Evolutionary conservation across 768 basidiomycete genomes (phyloP).

Genomic region (Calocera cornea): DNA sequence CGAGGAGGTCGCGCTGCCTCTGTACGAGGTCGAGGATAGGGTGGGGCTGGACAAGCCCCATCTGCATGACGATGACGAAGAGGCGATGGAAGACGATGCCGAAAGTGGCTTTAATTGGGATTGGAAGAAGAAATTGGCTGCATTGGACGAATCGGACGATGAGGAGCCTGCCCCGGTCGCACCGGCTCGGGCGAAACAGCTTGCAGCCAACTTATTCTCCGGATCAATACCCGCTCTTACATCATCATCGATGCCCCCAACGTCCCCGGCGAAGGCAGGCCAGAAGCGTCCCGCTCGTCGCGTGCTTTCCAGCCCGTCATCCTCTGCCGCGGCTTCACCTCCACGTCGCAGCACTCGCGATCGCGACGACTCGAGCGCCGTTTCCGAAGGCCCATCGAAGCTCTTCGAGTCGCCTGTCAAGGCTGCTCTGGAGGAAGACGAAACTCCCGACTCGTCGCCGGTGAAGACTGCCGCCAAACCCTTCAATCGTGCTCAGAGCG

Average conservation of each 20-base stretch:
- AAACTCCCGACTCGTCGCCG: background rate
- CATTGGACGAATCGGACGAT: background rate
- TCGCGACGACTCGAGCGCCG: background rate
- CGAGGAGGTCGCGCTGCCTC: background rate
- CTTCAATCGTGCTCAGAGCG: background rate
- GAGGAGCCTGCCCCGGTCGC: background rate
- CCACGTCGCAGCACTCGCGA: background rate
- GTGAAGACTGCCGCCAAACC: background rate
- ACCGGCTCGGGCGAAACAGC: background rate
- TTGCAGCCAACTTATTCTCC: background rate
- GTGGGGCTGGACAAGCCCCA: background rate
- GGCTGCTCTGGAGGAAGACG: background rate
- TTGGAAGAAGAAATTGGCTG: conserved; percentile 2
- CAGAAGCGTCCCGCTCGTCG: background rate
- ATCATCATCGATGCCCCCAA: background rate
- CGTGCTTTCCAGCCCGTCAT: background rate
- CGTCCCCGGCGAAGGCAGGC: background rate
- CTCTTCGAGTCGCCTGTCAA: background rate
- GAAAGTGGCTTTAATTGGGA: background rate
- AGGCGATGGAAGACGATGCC: background rate
- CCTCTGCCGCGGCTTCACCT: background rate
- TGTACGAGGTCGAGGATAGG: background rate
- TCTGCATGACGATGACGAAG: background rate
- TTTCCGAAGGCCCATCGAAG: background rate
- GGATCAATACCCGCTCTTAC: background rate